A percentile compares a stretch with the other conserved stretches of the same genome.
Conservation (phyloP, 129 eudicot genomes). For the Saposhnikovia divaricata region DNA sequence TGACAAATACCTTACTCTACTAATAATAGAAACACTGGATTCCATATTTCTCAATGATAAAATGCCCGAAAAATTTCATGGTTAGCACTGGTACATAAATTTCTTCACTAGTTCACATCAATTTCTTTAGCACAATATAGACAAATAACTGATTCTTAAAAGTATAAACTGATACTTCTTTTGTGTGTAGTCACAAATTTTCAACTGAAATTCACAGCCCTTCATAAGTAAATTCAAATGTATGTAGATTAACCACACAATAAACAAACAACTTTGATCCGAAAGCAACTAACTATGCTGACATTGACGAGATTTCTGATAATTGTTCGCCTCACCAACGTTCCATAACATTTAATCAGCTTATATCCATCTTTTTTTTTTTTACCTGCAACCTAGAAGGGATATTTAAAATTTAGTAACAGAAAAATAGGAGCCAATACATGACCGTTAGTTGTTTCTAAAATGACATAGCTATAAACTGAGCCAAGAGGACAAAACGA, state of each 20-base stretch:
- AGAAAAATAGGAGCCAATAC: not conserved
- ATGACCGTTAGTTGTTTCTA: not conserved
- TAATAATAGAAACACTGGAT: too few species aligned
- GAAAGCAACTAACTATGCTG: constrained; percentile 17
- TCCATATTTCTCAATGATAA: too few species aligned
- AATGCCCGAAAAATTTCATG: too few species aligned
- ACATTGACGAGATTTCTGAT: constrained; percentile 16
- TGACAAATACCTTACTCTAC: too few species aligned
- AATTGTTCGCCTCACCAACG: constrained; percentile 15
- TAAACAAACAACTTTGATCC: not conserved
- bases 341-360: constrained; percentile 18
- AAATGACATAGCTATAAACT: not conserved
- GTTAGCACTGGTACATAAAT: too few species aligned
- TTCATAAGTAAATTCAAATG: not conserved
- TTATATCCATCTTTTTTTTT: constrained; percentile 15
- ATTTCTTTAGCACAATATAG: not conserved
- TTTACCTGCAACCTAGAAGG: constrained; percentile 21
- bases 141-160: not conserved
- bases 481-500: constrained; percentile 15
- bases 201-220: constrained; percentile 16
- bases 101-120: not conserved
- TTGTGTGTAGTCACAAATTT: constrained; percentile 22
- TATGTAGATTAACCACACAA: not conserved
- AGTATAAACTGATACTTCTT: constrained; percentile 1
- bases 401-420: not conserved